Evolutionary conservation across 2,329 filamentous ascomycete species (phyloP), one percentile per base, ranked within the genome.

Genomic region (Acephala macrosclerotiorum): DNA sequence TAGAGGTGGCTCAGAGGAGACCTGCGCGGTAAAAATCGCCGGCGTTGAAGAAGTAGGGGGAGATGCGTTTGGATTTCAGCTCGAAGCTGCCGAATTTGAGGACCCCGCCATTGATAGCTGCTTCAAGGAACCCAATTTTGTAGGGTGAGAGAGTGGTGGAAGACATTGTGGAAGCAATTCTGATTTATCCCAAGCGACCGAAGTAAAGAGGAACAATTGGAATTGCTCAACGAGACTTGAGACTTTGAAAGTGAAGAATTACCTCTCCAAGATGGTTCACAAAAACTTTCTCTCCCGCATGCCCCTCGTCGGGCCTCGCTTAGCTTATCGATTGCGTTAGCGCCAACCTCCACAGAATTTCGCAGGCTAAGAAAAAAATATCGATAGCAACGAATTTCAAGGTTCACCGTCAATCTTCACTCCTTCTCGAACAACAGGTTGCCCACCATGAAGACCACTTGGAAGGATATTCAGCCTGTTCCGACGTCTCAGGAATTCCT

Each of bases 31-130:
- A 93, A 81, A 98, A 96, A 74, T 92, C 88, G 66, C 94, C 94
- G 56, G 94, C 94, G 80, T 97, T 97, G 89, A 98, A 97, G 85
- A 98, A 98, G 86, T 98, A 98, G 49, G 96, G 96, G 14, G 94
- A 97, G 42, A 84, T 85, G 75, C 95, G 92, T 80, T 93, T 92
- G 61, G 94, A 97, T 83, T 99, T 99, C 77, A 99, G 88, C 73
- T 91, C 92, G 82, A 93, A 96, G 77, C 85, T 89, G 79, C 93
- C 93, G 78, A 96, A 96, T 75, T 89, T 91, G 72, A 96, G 87
- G 74, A 92, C 89, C 69, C 86, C 85, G 73, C 89, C 89, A 25
- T 82, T 79, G 71, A 94, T 85, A 75, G 90, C 87, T 65, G 91
- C 86, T 75, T 87, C 80, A 73, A 96, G 85, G 78, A 96, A 93